Conservation (phyloP, 345 rosid species). For the Sisymbrium altissimum region DNA sequence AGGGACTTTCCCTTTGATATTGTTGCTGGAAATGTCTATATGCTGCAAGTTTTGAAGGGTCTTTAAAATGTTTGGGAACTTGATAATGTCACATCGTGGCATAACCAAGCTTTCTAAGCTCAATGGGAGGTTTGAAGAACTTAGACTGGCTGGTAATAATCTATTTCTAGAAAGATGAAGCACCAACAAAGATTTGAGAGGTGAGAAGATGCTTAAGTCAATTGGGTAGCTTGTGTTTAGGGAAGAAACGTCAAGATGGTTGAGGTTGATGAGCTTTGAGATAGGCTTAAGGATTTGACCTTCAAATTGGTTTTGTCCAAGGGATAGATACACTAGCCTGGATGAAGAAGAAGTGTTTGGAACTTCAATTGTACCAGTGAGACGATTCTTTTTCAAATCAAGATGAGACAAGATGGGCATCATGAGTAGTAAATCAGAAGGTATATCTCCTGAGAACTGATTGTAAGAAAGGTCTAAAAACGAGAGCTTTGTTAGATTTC, state of each 20-base stretch:
- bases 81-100: neutral
- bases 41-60: neutral
- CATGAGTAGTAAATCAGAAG: neutral
- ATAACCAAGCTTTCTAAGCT: neutral
- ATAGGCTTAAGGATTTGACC: neutral
- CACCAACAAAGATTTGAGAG: neutral
- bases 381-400: neutral
- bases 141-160: neutral
- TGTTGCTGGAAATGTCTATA: neutral
- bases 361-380: neutral
- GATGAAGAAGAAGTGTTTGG: neutral
- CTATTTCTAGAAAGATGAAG: neutral
- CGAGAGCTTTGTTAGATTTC: neutral
- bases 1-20: neutral
- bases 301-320: neutral
- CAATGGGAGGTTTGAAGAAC: neutral
- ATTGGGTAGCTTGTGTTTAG: slow-evolving; percentile 3
- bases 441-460: slow-evolving; percentile 2
- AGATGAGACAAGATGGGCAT: neutral
- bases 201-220: neutral
- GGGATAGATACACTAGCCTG: neutral
- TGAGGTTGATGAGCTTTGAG: slow-evolving; percentile 11
- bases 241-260: neutral
- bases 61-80: slow-evolving; percentile 3
- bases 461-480: neutral